Percentiles rank a stretch among this genome's conserved stretches.
Conservation (phyloP, 495 filamentous ascomycete species). For the Astrothelium macrocarpum region DNA sequence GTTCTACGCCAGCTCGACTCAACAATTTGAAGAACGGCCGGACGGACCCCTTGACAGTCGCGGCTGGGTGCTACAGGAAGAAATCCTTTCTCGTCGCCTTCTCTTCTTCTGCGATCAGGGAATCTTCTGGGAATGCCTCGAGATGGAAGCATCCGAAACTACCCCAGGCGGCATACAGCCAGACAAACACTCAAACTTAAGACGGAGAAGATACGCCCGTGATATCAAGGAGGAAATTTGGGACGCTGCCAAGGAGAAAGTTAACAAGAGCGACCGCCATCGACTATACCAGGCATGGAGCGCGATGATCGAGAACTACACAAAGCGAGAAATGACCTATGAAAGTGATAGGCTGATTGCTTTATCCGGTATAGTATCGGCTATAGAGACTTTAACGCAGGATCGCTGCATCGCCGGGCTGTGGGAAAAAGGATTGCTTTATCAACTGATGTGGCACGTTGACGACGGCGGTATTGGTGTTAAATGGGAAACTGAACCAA, state of each 20-base stretch:
- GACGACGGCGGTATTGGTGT: too few relatives aligned
- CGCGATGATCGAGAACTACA: not conserved
- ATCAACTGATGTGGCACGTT: not conserved
- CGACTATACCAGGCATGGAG: not conserved
- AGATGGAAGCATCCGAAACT: not conserved
- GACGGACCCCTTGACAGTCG: not conserved
- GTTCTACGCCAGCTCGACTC: too few relatives aligned
- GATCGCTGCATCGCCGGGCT: not conserved
- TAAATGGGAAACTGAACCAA: too few relatives aligned
- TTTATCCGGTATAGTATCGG: not conserved
- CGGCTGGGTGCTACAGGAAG: constrained; percentile 1
- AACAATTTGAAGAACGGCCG: not conserved
- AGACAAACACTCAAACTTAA: too few relatives aligned
- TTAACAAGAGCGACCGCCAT: too few relatives aligned
- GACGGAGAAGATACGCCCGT: too few relatives aligned
- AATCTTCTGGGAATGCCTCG: not conserved
- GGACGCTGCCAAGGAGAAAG: too few relatives aligned
- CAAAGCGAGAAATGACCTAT: not conserved
- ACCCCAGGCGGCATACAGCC: too few relatives aligned
- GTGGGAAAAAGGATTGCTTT: not conserved
- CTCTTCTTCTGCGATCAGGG: not conserved
- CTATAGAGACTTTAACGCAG: not conserved
- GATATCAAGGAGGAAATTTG: not conserved
- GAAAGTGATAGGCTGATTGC: not conserved
- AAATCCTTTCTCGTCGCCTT: not conserved